Base-by-base conservation (phyloP, 768 basidiomycete species). In the Pulveroboletus sp. region DNA sequence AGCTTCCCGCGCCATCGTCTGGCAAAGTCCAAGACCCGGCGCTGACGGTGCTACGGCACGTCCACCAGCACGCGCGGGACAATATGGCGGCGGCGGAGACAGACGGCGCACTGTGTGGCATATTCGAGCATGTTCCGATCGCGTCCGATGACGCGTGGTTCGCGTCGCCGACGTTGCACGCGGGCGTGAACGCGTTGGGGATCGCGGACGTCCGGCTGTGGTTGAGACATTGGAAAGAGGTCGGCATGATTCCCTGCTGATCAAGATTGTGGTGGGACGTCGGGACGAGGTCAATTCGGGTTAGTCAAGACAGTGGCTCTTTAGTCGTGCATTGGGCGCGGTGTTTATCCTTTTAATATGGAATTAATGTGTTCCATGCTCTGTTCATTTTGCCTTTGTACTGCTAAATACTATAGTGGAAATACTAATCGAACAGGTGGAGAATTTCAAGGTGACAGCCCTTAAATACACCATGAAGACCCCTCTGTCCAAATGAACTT, bases 141-240 rank as follows among this genome's bases (percentile, higher is more conserved):
- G 30, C 39, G 16, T 37, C 34, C 13, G 42, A 39, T 19, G 47
- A 49, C 9, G 56, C 55, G 6, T 45, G 53, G 48, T 43, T 39
- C n/a, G 50, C 50, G 4, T 50, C 48, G 40, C 41, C 55, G 20
- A 57, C 50, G 29, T 20, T 54, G 30, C 47, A 40, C 16, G 47
- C 34, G 2, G 39, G 39, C 24, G 23, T 45, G 31, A n/a, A 6
- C 6, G 5, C 30, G 2, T 45, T 53, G 0, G 57, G 51, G 5
- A 8, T 2, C 9, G 49, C 42, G 6, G 55, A 57, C 19, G 51
- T 58, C 19, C 13, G 6, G 8, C 38, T 45, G 6, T 57, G 55
- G 57, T 1, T 57, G 32, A 37, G 38, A 5, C 43, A 49, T 31
- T 56, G 56, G 56, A 44, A 26, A 10, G 54, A 44, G n/a, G 11